A percentile compares a stretch with the other conserved stretches of the same genome.
These are phyloP conservation scores for Paraphoma sp. DNA, from an alignment of 2,329 filamentous ascomycete species.

Conservation along the genomic window DNA sequence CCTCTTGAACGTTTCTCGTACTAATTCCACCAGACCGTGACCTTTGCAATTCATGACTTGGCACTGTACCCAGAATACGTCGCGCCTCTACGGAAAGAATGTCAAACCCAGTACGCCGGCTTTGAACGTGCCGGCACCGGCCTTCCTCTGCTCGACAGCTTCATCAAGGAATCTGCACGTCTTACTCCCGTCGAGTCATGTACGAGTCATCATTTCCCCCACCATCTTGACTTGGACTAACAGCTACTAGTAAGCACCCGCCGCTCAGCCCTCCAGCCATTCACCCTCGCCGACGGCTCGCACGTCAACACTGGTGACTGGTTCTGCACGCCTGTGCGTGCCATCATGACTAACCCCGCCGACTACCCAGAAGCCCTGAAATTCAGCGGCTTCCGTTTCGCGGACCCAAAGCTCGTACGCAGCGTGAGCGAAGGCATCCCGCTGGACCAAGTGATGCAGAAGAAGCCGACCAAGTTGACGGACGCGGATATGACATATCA, in stretches of 20 bases:
- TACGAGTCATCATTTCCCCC: background rate
- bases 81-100: constrained; percentile 20
- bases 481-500: constrained; percentile 19
- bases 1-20: background rate
- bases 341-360: constrained; percentile 18
- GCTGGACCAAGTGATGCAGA: constrained; percentile 7
- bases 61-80: constrained; percentile 24
- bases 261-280: constrained; percentile 19
- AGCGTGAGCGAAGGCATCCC: background rate
- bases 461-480: constrained; percentile 16
- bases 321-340: constrained; percentile 22
- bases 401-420: constrained; percentile 12
- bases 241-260: constrained; percentile 17
- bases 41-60: constrained; percentile 24
- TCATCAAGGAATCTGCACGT: constrained; percentile 26
- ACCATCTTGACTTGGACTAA: background rate
- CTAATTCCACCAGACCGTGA: constrained; percentile 8
- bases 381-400: constrained; percentile 29
- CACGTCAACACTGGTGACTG: constrained; percentile 22
- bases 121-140: constrained; percentile 16
- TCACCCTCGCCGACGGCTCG: constrained; percentile 20
- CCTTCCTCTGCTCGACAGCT: constrained; percentile 29
- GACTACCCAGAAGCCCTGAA: constrained; percentile 15
- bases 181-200: constrained; percentile 24
- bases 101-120: constrained; percentile 13